Evolutionary conservation across 768 basidiomycete genomes (phyloP), one percentile per base, ranked within the genome.

Genomic region (Boletus speciosus): DNA sequence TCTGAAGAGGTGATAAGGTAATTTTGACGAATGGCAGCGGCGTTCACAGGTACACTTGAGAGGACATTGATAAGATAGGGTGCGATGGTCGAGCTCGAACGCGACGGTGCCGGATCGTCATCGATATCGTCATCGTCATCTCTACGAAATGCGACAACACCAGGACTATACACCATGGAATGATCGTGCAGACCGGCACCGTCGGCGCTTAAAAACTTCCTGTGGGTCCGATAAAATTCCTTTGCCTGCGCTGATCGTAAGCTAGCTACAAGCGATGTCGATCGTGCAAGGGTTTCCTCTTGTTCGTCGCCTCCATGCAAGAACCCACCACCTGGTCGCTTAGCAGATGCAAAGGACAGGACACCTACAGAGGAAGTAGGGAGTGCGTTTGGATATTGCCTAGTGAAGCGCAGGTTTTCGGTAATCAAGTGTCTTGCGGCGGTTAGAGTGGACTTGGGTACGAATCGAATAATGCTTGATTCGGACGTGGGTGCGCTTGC

Each of bases 121-220:
- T 60, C 63, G 53, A 55, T 56, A 59, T 42, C 58, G 48, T 63
- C 67, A 23, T 57, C 66, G 25, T 72, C 66, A 39, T 77, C 77
- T 44, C 70, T 70, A n/a, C 76, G 69, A 61, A 79, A 71, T 7
- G 71, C 73, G 40, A 72, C 67, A 27, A 79, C 73, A 15, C 69
- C 69, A 9, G 78, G 78, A 34, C 73, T 73, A 61, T 77, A 79
- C 35, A 79, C 71, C 69, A 79, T 75, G 16, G 78, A 73, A 48
- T 79, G 77, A 52, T 77, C 76, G n/a, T 75, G 69, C 21, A 77
- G 57, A 25, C 76, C 76, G 19, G 70, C 74, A 31, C 75, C 75
- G 38, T 76, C 75, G 1, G 62, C 63, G 9, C 47, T 61, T 16
- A 66, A 55, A 48, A 68, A 73, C 5, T 63, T 65, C 52, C 58